These are phyloP conservation scores for Pleurotus eryngii DNA, from an alignment of 768 basidiomycete species.

Conservation along the genomic window DNA sequence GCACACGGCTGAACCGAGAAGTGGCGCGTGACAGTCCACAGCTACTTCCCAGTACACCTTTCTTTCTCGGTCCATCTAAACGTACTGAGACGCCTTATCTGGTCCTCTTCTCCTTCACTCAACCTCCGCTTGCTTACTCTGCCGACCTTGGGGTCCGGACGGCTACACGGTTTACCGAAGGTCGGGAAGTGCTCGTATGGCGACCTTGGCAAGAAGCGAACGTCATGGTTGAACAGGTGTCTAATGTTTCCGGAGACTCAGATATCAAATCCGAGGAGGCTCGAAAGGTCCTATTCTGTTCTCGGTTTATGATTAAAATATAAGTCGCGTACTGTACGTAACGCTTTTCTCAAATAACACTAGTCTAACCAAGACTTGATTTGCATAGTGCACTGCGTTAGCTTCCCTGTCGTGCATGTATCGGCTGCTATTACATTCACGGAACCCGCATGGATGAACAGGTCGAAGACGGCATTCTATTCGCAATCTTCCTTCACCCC, in stretches of 20 bases:
- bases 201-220: slow-evolving; percentile 46
- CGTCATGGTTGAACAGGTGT: slow-evolving; percentile 8
- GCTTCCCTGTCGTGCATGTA: too few relatives aligned
- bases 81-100: slow-evolving; percentile 18
- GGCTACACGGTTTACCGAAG: slow-evolving; percentile 35
- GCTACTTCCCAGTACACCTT: slow-evolving; percentile 13
- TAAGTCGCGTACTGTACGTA: neutral
- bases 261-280: neutral
- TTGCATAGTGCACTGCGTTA: too few relatives aligned
- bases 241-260: neutral
- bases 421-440: too few relatives aligned
- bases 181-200: slow-evolving; percentile 43
- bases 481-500: too few relatives aligned
- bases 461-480: too few relatives aligned
- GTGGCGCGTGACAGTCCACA: slow-evolving; percentile 4
- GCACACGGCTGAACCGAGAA: slow-evolving; percentile 26
- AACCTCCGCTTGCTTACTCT: slow-evolving; percentile 16
- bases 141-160: slow-evolving; percentile 23
- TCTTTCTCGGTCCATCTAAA: slow-evolving; percentile 16
- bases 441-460: too few relatives aligned
- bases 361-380: too few relatives aligned
- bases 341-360: too few relatives aligned
- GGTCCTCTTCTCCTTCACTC: slow-evolving; percentile 35
- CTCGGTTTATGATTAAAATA: slow-evolving; percentile 4
- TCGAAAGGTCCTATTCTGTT: neutral